Evolutionary conservation across 225 moss, liverwort and hornwort species (phyloP), one percentile per base, ranked within the genome.

Genomic region (Ulota crispa): DNA sequence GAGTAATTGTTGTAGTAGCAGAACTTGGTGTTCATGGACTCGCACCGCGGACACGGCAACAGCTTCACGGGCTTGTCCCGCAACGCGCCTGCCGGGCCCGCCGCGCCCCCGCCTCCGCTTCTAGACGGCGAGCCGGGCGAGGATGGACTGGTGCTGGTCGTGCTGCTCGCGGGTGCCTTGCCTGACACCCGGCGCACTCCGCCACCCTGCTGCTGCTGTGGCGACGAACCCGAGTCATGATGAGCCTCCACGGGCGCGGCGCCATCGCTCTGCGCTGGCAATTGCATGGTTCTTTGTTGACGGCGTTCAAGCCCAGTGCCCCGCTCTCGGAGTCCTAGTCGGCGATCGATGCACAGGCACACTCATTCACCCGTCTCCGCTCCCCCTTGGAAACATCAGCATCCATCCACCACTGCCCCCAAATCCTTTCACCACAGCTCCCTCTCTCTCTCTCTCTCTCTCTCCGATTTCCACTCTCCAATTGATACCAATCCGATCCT

Each of bases 1-100:
- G 84, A 85, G 66, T 87, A 87, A 71, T 87, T 87, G 66, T 87
- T 87, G 82, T 85, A 87, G 67, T 87, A 87, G 23, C 87, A 87
- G 26, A 87, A 87, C 82, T 87, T 87, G 3, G 87, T 87, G 32
- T 87, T 87, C 87, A 87, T 82, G 32, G 87, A 87, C 75, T 85
- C 84, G 27, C 87, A 87, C 1, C 87, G 87, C n/a, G 87, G 87
- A 14, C 87, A 87, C 8, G 87, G 87, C 6, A 87, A 20, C 5
- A 87, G 84, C 50, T 79, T 76, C 41, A 67, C 85, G 0, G 87
- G 84, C 61, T 87, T 87, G 54, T 84, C 87, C 23, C 83, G 76
- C 16, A 54, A 1, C 4, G 65, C 82, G 7, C 42, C 56, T n/a
- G n/a, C n/a, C n/a, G n/a, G n/a, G n/a, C n/a, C n/a, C n/a, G n/a